Evolutionary conservation across 306 rosid species (phyloP), one percentile per base, ranked within the genome.

Genomic region (Potentilla sterilis): DNA sequence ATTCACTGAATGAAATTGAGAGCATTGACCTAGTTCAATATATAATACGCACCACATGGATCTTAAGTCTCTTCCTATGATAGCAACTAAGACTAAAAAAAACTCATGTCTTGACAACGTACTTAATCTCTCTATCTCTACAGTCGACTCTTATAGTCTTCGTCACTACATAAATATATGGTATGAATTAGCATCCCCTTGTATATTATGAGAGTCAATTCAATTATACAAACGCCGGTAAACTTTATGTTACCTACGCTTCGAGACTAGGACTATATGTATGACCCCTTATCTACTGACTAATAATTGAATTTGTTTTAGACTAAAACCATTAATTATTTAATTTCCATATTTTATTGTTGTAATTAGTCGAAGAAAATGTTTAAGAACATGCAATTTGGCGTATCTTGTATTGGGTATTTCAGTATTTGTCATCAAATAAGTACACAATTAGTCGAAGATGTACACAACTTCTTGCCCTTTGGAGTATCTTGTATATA

Each of bases 21-120:
- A 74, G 58, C 58, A 74, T 74, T 74, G 77, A 59, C 77, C 28
- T 42, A 16, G 19, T 28, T 43, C 32, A 59, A 5, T 68, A 41
- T 73, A 43, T 28, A 28, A 16, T 59, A 74, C 9, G 44, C n/a
- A 59, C 77, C 57, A 44, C 68, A 21, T 59, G 67, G 68, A 32
- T 22, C 12, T 28, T 3, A 73, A 59, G 42, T 57, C 69, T 73
- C 77, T 58, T 57, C 55, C 69, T 21, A 18, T 37, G 18, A 57
- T 10, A 16, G 40, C 69, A 24, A 43, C 77, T 43, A 35, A 8
- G 21, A 35, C 43, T 35, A 61, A 15, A 57, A 41, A 73, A 38
- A 73, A 9, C 67, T 73, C 40, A 57, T 22, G 67, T 40, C 24
- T 24, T 58, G 41, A 22, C n/a, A n/a, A n/a, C n/a, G n/a, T n/a